Evolutionary conservation across 306 rosid genomes (phyloP).

Genomic region (Quercus agrifolia): DNA sequence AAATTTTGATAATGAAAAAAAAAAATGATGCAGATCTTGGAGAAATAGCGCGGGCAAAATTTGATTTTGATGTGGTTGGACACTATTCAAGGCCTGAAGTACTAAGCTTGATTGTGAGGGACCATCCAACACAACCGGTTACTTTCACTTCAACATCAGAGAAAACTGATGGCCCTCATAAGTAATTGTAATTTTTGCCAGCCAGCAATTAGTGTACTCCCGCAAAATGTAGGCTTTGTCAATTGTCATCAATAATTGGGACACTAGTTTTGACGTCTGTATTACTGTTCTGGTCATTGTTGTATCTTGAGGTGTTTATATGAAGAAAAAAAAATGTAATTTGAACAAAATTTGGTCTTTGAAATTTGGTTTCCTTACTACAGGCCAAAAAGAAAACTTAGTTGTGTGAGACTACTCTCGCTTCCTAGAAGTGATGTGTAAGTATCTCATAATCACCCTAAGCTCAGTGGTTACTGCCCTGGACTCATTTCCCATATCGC

Average conservation of each 20-base stretch:
- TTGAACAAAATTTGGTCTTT: too few species aligned
- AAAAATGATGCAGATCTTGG: conserved; percentile 59
- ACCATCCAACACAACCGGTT: conserved; percentile 68
- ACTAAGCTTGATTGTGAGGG: conserved; percentile 73
- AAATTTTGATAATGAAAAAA: neutral
- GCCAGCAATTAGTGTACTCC: conserved; percentile 12
- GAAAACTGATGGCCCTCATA: conserved; percentile 38
- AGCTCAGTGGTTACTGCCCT: too few species aligned
- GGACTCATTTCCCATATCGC: too few species aligned
- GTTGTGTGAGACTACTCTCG: too few species aligned
- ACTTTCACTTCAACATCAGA: conserved; percentile 59
- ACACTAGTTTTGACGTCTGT: neutral
- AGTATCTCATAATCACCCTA: too few species aligned
- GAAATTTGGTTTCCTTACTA: too few species aligned
- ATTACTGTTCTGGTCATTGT: neutral
- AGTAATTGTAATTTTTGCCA: conserved; percentile 23
- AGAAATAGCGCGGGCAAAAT: conserved; percentile 76
- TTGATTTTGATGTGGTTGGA: conserved; percentile 90
- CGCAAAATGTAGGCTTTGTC: conserved; percentile 19
- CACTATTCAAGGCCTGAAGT: conserved; percentile 91
- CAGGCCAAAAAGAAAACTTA: too few species aligned
- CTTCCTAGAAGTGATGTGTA: too few species aligned
- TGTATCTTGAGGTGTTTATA: neutral
- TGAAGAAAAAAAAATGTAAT: too few species aligned
- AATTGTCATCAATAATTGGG: neutral